A percentile compares a stretch with the other conserved stretches of the same genome.
These are phyloP conservation scores for Hortiboletus rubellus DNA, from an alignment of 1,284 basidiomycete genomes.

Conservation along the genomic window DNA sequence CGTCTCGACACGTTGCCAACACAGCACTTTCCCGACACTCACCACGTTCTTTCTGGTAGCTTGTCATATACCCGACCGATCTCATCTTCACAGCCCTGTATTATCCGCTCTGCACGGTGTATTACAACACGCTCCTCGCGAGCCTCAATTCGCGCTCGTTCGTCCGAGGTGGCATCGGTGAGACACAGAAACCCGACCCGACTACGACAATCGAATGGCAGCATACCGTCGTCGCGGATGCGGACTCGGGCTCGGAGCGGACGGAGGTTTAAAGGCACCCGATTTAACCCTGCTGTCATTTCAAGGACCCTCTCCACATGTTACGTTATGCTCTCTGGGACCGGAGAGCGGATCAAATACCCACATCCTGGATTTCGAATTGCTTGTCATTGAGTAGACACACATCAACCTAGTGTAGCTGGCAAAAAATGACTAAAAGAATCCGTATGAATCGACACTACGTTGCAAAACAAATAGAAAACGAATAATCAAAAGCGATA, in stretches of 20 bases:
- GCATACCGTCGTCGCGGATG: not conserved
- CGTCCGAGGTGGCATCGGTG: constrained; percentile 6
- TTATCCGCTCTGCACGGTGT: constrained; percentile 34
- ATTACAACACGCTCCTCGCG: constrained; percentile 36
- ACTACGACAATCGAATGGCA: constrained; percentile 12
- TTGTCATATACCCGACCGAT: constrained; percentile 25
- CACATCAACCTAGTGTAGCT: constrained; percentile 8
- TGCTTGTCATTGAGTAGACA: constrained; percentile 7
- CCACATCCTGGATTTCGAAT: constrained; percentile 5
- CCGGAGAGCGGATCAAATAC: not conserved
- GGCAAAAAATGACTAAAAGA: constrained; percentile 25
- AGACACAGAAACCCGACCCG: not conserved
- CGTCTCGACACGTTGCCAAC: constrained; percentile 1
- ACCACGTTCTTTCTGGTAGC: not conserved
- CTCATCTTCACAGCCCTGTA: constrained; percentile 29
- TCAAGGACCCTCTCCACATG: not conserved
- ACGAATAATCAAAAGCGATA: constrained; percentile 32
- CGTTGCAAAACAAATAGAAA: constrained; percentile 35
- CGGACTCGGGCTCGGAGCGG: not conserved
- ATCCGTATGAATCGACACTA: constrained; percentile 23
- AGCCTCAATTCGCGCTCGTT: constrained; percentile 31
- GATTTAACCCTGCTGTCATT: too few relatives aligned
- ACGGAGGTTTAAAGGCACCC: not conserved
- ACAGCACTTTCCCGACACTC: not conserved
- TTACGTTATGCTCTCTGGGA: constrained; percentile 4